phyloP scores from a whole-genome alignment of 306 rosid species.

The Gillenia trifoliata region DNA sequence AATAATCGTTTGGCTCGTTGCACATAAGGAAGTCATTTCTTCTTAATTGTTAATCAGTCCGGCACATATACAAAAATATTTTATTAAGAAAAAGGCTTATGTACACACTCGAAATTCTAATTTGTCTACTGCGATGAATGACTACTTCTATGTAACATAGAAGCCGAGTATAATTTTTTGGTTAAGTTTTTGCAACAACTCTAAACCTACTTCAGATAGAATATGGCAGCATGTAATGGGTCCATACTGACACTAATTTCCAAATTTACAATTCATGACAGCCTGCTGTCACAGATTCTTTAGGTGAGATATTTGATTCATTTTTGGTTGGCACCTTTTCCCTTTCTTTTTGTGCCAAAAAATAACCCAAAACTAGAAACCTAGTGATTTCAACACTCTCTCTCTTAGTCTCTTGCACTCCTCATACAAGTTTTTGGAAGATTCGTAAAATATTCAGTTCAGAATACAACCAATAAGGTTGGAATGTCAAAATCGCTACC shows the following conservation, averaged over 20 bases:
- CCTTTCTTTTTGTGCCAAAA: not conserved
- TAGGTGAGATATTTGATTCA: constrained; percentile 1
- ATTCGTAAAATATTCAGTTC: too few relatives aligned
- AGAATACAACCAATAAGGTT: too few relatives aligned
- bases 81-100: too few relatives aligned
- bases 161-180: not conserved
- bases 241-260: not conserved
- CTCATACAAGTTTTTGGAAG: too few relatives aligned
- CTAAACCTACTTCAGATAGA: constrained; percentile 10
- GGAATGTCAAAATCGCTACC: not conserved
- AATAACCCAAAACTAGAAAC: not conserved
- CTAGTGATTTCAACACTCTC: not conserved
- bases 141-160: too few relatives aligned
- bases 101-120: too few relatives aligned
- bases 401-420: too few relatives aligned
- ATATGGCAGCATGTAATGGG: constrained; percentile 12
- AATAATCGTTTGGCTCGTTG: too few relatives aligned
- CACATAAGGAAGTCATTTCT: too few relatives aligned
- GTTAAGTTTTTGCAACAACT: not conserved
- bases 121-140: too few relatives aligned
- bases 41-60: not conserved
- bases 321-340: not conserved
- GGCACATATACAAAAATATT: too few relatives aligned
- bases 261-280: not conserved
- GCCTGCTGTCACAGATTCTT: constrained; percentile 8